Evolutionary conservation across 2,329 filamentous ascomycete genomes (phyloP), one percentile per base, ranked within the genome.

Genomic region (Xylaria polymorpha): DNA sequence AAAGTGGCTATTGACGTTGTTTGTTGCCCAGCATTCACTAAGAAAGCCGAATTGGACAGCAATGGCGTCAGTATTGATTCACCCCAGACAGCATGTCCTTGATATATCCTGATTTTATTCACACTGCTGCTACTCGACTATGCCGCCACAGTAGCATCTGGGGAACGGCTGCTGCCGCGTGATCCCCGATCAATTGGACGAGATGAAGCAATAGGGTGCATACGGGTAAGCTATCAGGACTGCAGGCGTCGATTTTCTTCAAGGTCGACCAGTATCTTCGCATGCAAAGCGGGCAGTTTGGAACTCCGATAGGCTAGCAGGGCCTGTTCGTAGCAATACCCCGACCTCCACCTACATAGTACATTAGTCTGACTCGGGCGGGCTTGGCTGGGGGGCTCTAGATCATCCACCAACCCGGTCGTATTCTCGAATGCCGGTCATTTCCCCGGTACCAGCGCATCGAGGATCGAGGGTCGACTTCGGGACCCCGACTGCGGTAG

Each of bases 371-470:
- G 51, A 35, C 64, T 55, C 35, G 22, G 46, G 39, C 46, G 18
- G 44, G n/a, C 44, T 44, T 43, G 20, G 55, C 37, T 51, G 37
- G n/a, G n/a, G 7, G n/a, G 59, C 43, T 53, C 64, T 63, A 63
- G 59, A 62, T 62, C 58, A 62, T 29, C 41, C 51, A 62, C 32
- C 41, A 62, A 57, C 58, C 64, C 41, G 56, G 63, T 61, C 44
- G 37, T 32, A 14, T 12, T 29, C 22, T 59, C 18, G 41, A 59
- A 59, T 46, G 56, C 56, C 55, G 56, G 56, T 44, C 22, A 43
- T 58, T 58, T 44, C 56, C 41, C 41, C 56, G 41, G 56, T 46
- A 35, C 56, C 56, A 46, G 15, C 55, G 14, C 55, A 57, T 41
- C 35, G 35, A 39, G 35, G 20, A 51, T 39, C 32, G 51, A 56